Conservation (phyloP, 306 rosid genomes). For the Cucumis hystrix region DNA sequence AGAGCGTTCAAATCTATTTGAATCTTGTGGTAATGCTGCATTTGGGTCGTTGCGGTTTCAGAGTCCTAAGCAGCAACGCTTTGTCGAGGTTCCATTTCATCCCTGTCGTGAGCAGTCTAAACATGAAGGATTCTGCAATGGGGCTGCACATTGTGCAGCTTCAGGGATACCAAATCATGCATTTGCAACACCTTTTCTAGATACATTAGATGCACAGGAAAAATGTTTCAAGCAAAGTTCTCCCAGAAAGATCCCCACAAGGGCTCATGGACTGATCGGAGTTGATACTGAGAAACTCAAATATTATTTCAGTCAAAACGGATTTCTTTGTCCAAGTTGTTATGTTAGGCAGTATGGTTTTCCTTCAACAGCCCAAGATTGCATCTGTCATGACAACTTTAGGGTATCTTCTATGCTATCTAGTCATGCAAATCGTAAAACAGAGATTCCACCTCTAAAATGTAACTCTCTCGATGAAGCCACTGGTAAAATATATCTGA, state of each 20-base stretch:
- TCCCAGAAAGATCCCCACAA: slow-evolving; percentile 21
- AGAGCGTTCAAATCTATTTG: slow-evolving; percentile 23
- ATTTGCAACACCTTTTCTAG: slow-evolving; percentile 4
- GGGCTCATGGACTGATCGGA: slow-evolving; percentile 20
- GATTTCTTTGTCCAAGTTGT: background rate
- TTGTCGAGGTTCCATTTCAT: slow-evolving; percentile 22
- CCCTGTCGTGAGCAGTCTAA: slow-evolving; percentile 14
- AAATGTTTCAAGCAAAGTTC: slow-evolving; percentile 9
- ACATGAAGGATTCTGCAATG: slow-evolving; percentile 18
- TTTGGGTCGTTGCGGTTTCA: slow-evolving; percentile 7
- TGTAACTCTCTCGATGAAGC: slow-evolving; percentile 25
- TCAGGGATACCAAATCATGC: slow-evolving; percentile 17
- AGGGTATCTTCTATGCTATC: background rate
- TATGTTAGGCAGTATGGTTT: slow-evolving; percentile 11
- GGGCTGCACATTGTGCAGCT: slow-evolving; percentile 3
- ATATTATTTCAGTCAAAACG: background rate
- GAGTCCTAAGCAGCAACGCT: slow-evolving; percentile 16
- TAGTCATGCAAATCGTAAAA: slow-evolving; percentile 8
- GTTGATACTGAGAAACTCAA: background rate
- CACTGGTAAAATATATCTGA: slow-evolving; percentile 20
- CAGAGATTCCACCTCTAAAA: slow-evolving; percentile 6
- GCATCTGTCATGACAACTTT: background rate
- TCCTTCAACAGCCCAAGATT: background rate
- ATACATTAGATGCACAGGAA: background rate
- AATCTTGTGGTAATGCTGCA: slow-evolving; percentile 10